Evolutionary conservation across 2,329 filamentous ascomycete species (phyloP).

Genomic region (Fusarium neocosmosporiellum): DNA sequence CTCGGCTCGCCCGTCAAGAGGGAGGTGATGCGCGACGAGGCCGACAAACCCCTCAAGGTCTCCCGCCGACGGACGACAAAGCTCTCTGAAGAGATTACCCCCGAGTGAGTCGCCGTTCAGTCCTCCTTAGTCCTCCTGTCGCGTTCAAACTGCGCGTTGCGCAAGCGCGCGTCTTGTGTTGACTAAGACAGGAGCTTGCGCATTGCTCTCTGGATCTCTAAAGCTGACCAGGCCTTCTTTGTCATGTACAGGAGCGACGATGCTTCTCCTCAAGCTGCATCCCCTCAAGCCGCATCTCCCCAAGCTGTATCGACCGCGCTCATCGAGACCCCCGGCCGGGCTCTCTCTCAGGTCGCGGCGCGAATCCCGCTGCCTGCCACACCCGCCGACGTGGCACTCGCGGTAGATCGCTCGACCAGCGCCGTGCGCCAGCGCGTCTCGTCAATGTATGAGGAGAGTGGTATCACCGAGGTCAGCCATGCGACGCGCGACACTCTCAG

Average conservation of each 20-base stretch:
- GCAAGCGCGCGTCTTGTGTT: constrained; percentile 11
- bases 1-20: constrained; percentile 71
- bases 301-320: constrained; percentile 57
- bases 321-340: constrained; percentile 62
- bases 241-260: constrained; percentile 44
- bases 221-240: constrained; percentile 27
- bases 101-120: constrained; percentile 55
- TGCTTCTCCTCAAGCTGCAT: constrained; percentile 23
- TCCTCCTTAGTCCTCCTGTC: constrained; percentile 7
- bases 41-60: constrained; percentile 56
- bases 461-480: constrained; percentile 73
- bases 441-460: constrained; percentile 72
- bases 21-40: constrained; percentile 54
- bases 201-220: not conserved
- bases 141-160: constrained; percentile 22
- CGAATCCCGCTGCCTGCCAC: constrained; percentile 83
- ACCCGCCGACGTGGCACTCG: constrained; percentile 80
- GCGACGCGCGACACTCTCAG: constrained; percentile 76
- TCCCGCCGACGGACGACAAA: constrained; percentile 59
- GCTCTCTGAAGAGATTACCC: constrained; percentile 57
- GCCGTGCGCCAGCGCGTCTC: constrained; percentile 74
- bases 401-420: constrained; percentile 77
- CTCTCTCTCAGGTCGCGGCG: constrained; percentile 62
- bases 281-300: constrained; percentile 13
- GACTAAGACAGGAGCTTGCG: constrained; percentile 5